Conservation (phyloP, 169 alveolate genomes). For the Plasmodium vivax region DNA sequence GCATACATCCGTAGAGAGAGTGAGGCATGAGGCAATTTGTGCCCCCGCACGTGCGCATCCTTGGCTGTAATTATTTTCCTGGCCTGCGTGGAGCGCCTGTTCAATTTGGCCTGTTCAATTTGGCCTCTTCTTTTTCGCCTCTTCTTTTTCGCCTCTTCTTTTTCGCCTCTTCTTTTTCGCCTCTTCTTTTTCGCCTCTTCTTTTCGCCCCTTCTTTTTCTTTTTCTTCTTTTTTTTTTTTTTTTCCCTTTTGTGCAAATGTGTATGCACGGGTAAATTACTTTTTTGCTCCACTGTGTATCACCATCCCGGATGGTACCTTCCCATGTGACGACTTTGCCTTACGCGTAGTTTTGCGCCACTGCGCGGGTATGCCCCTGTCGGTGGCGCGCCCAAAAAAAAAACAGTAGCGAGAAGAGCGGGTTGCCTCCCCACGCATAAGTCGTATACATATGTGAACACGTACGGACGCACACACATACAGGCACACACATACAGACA, state of each 20-base stretch:
- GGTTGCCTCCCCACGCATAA: neutral
- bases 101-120: too few species aligned
- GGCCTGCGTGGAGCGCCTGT: neutral
- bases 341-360: neutral
- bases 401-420: neutral
- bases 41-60: neutral
- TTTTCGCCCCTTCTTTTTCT: neutral
- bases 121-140: neutral
- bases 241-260: neutral
- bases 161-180: neutral
- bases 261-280: neutral
- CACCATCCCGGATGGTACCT: neutral
- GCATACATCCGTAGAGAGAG: neutral
- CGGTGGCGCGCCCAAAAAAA: neutral
- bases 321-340: neutral
- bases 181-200: neutral
- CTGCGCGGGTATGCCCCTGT: neutral
- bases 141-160: too few species aligned
- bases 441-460: neutral
- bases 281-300: neutral
- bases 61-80: neutral
- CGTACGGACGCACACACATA: neutral
- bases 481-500: neutral
- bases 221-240: neutral
- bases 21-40: neutral